Conservation (phyloP, 129 eudicot genomes). For the Artemisia annua region DNA sequence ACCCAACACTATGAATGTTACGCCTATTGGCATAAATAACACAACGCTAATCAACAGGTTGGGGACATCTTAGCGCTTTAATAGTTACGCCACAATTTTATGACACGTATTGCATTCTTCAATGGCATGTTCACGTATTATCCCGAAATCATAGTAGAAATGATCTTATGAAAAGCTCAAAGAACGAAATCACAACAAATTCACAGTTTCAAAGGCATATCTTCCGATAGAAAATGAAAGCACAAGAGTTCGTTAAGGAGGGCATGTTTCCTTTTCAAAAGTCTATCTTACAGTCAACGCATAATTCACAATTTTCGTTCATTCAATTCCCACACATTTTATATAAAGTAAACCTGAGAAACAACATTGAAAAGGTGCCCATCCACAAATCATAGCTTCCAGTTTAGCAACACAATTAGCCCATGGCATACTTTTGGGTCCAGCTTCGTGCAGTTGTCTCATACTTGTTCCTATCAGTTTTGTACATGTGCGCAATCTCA, state of each 20-base stretch:
- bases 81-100: too few relatives aligned
- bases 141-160: too few relatives aligned
- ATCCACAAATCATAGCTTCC: constrained; percentile 26
- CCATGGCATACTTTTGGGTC: constrained; percentile 77
- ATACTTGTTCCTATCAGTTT: constrained; percentile 54
- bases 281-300: constrained; percentile 35
- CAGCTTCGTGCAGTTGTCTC: constrained; percentile 75
- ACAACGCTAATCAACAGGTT: too few relatives aligned
- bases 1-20: too few relatives aligned
- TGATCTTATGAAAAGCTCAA: not conserved
- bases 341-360: too few relatives aligned
- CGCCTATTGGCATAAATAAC: too few relatives aligned
- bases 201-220: not conserved
- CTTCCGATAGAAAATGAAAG: constrained; percentile 27
- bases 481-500: constrained; percentile 76
- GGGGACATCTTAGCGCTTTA: too few relatives aligned
- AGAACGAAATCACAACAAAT: not conserved
- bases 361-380: constrained; percentile 36
- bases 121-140: not conserved
- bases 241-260: constrained; percentile 19
- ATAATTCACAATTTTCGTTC: constrained; percentile 21
- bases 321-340: constrained; percentile 28
- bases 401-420: constrained; percentile 30
- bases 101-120: too few relatives aligned
- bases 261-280: constrained; percentile 15